phyloP scores from a whole-genome alignment of 2,329 filamentous ascomycete genomes.

The Arachnomyces sp. region DNA sequence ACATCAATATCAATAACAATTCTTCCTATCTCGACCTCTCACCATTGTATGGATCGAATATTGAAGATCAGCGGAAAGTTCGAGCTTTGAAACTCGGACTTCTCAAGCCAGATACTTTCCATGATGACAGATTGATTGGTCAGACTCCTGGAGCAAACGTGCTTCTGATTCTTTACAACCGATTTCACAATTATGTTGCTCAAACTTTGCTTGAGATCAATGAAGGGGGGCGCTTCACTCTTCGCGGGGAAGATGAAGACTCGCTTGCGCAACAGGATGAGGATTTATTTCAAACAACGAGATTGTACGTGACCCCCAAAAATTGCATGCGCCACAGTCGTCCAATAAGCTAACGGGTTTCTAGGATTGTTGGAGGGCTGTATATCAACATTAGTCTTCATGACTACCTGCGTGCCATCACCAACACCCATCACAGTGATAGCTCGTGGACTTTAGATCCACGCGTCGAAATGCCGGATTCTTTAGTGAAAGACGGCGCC shows the following conservation, averaged over 20 bases:
- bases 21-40: slow-evolving; percentile 44
- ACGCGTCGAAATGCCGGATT: slow-evolving; percentile 22
- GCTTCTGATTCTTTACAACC: slow-evolving; percentile 30
- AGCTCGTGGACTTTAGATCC: slow-evolving; percentile 39
- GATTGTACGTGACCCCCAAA: slow-evolving; percentile 16
- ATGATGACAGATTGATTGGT: slow-evolving; percentile 25
- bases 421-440: slow-evolving; percentile 33
- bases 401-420: slow-evolving; percentile 26
- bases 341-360: background rate
- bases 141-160: slow-evolving; percentile 29
- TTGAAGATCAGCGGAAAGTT: slow-evolving; percentile 27
- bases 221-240: slow-evolving; percentile 31
- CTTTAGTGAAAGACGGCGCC: slow-evolving; percentile 20
- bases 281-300: slow-evolving; percentile 28
- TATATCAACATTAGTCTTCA: slow-evolving; percentile 30
- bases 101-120: slow-evolving; percentile 33
- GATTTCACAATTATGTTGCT: slow-evolving; percentile 35
- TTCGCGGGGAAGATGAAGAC: slow-evolving; percentile 23
- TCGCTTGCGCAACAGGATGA: slow-evolving; percentile 31
- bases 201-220: slow-evolving; percentile 36
- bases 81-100: slow-evolving; percentile 31
- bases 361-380: slow-evolving; percentile 23
- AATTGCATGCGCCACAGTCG: slow-evolving; percentile 1
- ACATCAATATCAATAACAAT: slow-evolving; percentile 29
- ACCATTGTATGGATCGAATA: slow-evolving; percentile 37